phyloP scores from a whole-genome alignment of 176 grass and related monocot genomes.

The Oryza glaberrima region DNA sequence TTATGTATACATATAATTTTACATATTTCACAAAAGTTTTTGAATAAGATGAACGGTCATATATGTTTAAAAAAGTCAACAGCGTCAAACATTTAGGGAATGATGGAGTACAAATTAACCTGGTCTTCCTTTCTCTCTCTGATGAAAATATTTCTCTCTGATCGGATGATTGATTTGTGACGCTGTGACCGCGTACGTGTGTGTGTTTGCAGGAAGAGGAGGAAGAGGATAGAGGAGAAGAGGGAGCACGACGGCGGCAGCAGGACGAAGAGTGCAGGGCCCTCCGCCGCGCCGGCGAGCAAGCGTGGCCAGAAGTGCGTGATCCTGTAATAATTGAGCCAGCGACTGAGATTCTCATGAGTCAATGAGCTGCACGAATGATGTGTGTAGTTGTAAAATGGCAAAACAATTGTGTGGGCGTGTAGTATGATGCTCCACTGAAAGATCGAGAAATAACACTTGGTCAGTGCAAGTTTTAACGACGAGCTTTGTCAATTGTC shows the following conservation, averaged over 20 bases:
- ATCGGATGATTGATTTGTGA: neutral
- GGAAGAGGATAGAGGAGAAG: conserved; percentile 39
- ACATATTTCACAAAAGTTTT: no score
- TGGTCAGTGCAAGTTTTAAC: no score
- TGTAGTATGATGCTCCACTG: no score
- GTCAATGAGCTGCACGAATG: neutral
- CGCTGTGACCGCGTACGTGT: neutral
- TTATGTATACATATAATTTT: no score
- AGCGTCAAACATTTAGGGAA: no score
- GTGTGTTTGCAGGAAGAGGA: conserved; percentile 34
- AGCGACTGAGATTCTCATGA: neutral
- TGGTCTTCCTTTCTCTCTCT: neutral
- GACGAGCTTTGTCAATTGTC: no score
- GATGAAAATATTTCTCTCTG: neutral
- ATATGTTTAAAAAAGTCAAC: no score
- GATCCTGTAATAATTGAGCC: conserved; percentile 37
- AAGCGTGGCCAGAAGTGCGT: conserved; percentile 41
- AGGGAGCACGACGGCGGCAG: neutral
- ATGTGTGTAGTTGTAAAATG: neutral
- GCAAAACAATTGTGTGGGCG: no score
- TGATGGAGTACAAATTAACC: no score
- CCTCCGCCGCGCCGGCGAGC: neutral
- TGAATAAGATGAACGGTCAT: no score
- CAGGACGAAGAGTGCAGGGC: neutral
- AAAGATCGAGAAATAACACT: no score